A percentile compares a stretch with the other conserved stretches of the same genome.
Evolutionary conservation across 164 flowering plant genomes (phyloP).

Genomic region (Malania oleifera): DNA sequence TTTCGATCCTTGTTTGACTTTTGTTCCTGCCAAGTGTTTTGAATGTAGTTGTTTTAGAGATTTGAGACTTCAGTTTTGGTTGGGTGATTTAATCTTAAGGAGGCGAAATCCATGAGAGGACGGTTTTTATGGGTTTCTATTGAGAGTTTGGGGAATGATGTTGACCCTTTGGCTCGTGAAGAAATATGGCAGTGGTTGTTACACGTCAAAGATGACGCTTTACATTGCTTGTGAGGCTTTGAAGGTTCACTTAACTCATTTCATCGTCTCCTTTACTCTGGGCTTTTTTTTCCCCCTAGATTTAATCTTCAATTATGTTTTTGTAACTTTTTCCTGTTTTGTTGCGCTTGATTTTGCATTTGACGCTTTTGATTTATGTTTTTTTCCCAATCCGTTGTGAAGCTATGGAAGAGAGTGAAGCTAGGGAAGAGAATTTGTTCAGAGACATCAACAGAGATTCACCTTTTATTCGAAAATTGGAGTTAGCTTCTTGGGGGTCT

Average conservation of each 20-base stretch:
- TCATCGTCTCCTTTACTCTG: neutral
- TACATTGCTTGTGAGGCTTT: constrained; percentile 92
- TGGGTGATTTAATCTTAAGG: no score
- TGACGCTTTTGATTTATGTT: constrained; percentile 6
- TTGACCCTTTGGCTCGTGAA: constrained; percentile 32
- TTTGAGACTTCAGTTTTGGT: constrained; percentile 7
- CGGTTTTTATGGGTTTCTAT: constrained; percentile 8
- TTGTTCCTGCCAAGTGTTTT: no score
- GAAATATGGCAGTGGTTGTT: constrained; percentile 49
- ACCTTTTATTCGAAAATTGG: constrained; percentile 78
- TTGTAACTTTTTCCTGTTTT: neutral
- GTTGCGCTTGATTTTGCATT: neutral
- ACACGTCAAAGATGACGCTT: constrained; percentile 53
- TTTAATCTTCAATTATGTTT: neutral
- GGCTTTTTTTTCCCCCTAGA: no score
- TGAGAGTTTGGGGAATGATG: constrained; percentile 24
- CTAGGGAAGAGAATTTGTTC: constrained; percentile 85
- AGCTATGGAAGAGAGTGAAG: constrained; percentile 92
- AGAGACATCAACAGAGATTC: constrained; percentile 63
- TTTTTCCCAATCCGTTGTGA: constrained; percentile 17
- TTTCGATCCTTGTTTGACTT: no score
- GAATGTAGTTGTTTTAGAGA: no score
- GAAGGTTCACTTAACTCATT: constrained; percentile 45
- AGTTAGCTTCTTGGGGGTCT: constrained; percentile 76
- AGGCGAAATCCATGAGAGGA: no score